Percentiles rank a stretch among this genome's conserved stretches.
Evolutionary conservation across 2,329 filamentous ascomycete genomes (phyloP).

Genomic region (Rhynchosporium graminicola): DNA sequence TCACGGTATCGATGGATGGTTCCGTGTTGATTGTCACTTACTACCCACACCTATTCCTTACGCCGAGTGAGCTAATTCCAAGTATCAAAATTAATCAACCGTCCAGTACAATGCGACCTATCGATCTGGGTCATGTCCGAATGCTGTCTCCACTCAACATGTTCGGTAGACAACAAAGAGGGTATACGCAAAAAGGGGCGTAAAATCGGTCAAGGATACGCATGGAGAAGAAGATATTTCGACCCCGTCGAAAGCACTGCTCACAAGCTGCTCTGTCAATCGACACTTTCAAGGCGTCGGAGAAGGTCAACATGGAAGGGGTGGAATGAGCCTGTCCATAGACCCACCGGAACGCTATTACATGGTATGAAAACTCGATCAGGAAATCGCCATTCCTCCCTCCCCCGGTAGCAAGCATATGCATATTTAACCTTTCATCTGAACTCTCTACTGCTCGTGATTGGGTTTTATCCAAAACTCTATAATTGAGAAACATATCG

Average conservation of each 20-base stretch:
- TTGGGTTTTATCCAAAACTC: neutral
- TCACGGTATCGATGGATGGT: neutral
- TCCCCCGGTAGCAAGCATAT: neutral
- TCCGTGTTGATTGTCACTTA: no score
- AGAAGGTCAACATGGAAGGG: neutral
- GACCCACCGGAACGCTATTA: conserved; percentile 2
- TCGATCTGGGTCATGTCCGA: no score
- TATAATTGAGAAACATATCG: neutral
- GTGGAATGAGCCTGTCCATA: neutral
- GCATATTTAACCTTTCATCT: neutral
- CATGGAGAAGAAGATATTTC: neutral
- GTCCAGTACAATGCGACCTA: no score
- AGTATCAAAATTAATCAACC: no score
- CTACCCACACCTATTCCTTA: no score
- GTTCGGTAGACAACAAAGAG: no score
- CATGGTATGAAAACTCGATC: neutral
- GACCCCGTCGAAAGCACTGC: conserved; percentile 3
- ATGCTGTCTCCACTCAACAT: no score
- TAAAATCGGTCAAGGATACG: no score
- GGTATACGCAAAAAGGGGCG: no score
- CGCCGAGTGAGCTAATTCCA: no score
- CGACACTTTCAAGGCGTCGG: conserved; percentile 6
- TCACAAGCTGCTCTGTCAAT: conserved; percentile 1
- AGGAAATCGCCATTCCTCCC: neutral
- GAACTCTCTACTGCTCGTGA: neutral